Conservation (phyloP, 495 filamentous ascomycete species). For the Talaromyces ruber region DNA sequence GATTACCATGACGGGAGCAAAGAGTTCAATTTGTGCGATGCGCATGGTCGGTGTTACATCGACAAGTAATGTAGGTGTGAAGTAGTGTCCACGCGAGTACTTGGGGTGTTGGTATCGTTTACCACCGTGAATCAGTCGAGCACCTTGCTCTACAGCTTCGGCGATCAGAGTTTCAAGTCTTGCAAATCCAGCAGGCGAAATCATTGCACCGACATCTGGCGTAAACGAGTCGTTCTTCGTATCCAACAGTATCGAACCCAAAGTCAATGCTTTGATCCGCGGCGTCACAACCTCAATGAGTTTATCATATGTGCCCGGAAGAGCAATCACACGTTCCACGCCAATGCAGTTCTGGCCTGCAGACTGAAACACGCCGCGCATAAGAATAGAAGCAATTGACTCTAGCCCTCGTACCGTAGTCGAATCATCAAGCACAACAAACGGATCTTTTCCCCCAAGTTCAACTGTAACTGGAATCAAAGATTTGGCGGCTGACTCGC, state of each 20-base stretch:
- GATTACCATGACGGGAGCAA: constrained; percentile 80
- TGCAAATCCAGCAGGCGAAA: constrained; percentile 64
- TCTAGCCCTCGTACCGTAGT: constrained; percentile 48
- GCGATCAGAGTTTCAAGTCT: constrained; percentile 62
- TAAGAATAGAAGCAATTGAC: constrained; percentile 67
- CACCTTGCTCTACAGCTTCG: constrained; percentile 70
- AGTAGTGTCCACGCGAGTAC: constrained; percentile 77
- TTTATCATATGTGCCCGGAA: constrained; percentile 60
- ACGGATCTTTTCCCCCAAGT: constrained; percentile 91
- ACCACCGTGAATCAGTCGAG: constrained; percentile 76
- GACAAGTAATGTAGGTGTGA: constrained; percentile 78
- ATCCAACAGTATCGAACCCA: constrained; percentile 56
- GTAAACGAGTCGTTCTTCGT: constrained; percentile 27
- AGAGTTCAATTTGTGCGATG: constrained; percentile 88
- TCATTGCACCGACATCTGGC: constrained; percentile 80
- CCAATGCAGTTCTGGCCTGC: constrained; percentile 99
- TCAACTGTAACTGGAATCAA: constrained; percentile 82
- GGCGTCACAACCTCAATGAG: constrained; percentile 63
- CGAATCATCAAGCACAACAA: constrained; percentile 79
- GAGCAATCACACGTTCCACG: constrained; percentile 83
- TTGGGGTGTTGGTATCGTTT: constrained; percentile 57
- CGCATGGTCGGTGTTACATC: constrained; percentile 71
- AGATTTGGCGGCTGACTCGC: constrained; percentile 70
- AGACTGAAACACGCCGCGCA: constrained; percentile 90
- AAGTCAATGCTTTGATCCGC: constrained; percentile 61